Evolutionary conservation across 495 filamentous ascomycete species (phyloP), one percentile per base, ranked within the genome.

Genomic region (Evansstolkia leycettana): DNA sequence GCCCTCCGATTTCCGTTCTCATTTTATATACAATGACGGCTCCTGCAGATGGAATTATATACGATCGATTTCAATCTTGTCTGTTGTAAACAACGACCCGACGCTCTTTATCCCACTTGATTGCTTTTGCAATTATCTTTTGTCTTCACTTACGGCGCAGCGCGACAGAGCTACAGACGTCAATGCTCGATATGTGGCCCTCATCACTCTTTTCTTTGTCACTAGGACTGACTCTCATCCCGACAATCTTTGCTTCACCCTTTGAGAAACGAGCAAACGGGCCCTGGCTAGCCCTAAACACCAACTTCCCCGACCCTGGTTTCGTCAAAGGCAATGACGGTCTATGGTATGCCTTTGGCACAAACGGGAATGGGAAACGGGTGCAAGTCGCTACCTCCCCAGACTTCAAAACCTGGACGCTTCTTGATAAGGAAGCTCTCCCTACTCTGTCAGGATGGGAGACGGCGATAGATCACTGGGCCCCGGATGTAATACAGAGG

Each of bases 281-380:
- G 8, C 25, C 56, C 16, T 47, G 41, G 34, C 33, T 58, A 13
- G 58, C 46, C 8, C 38, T 61, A 12, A 32, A 59, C 23, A 43
- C 51, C 17, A 41, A 61, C 34, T 62, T 64, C 36, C 52, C 58
- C 4, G 60, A 65, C 31, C 60, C 60, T 2, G 50, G 47, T 19
- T 62, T 62, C 36, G 35, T 64, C 13, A 36, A 50, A 28, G 45
- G 43, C 1, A 32, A 40, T 7, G 54, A 59, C 37, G 51, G 50
- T 6, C 44, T 39, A 16, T 60, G 58, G 57, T 64, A 60, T 39
- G 59, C 56, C n/a, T 64, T 57, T 38, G 58, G 49, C n/a, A 62
- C 56, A 5, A 61, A 62, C 11, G 41, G 48, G 4, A 56, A 53
- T 31, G 54, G 46, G 28, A 47, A 52, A 10, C 49, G 47, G 8